Base-by-base conservation (phyloP, 2,329 filamentous ascomycete genomes). In the Colletotrichum musicola region DNA sequence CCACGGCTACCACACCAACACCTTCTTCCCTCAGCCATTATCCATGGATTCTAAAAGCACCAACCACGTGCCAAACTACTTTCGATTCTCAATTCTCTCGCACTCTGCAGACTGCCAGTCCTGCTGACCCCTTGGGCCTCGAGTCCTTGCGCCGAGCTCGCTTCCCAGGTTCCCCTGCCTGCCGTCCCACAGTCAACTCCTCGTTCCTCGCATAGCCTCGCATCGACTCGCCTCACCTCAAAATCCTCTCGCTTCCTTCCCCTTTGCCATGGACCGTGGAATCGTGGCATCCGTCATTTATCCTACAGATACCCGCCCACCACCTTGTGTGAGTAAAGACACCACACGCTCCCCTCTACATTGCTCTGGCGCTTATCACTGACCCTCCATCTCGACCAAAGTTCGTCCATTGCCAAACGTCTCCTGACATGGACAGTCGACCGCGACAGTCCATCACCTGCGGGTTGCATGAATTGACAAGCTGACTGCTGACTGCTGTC, bases 211-310 rank as follows among this genome's bases (percentile, higher is more conserved):
- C 30, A 10, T 35, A 35, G 53, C 44, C 56, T 67, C 42, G 16
- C n/a, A 38, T 51, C 58, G 20, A 18, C 47, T 59, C 60, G 51
- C 51, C 51, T 63, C 42, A 49, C 49, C 22, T 62, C 50, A 62
- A 14, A 27, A 54, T 51, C 50, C 16, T 49, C 38, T 57, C 54
- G 49, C 49, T 65, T 68, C 49, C 49, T 65, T 68, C 49, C 25
- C n/a, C 49, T 59, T 49, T 50, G 25, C 30, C 30, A 35, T 35
- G 30, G 10, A 35, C 30, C 30, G 30, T 35, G 30, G 30, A 35
- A 35, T 35, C 30, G 30, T 35, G 30, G 30, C 30, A 35, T 35
- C 30, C 1, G 6, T 35, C 30, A 35, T 10, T 3, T 10, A 35
- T 30, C 27, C 27, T 9, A 30, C 27, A 9, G 27, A 35, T 35